Conservation (phyloP, 768 basidiomycete genomes). For the Cystofilobasidium macerans region DNA sequence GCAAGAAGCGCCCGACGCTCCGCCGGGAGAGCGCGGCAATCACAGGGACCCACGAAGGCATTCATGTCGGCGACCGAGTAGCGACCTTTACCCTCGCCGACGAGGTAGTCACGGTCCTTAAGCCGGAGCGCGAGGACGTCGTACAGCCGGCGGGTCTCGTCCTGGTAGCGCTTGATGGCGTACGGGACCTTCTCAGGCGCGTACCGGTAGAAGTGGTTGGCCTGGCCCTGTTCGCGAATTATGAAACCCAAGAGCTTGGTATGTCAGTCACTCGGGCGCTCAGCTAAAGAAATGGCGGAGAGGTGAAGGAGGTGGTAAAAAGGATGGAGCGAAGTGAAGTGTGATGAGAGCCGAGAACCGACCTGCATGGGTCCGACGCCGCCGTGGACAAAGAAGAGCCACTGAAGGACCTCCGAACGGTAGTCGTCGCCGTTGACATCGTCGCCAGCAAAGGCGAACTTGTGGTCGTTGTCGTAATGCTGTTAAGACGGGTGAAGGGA, state of each 20-base stretch:
- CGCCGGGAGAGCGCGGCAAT: not conserved
- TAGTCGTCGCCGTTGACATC: conserved; percentile 13
- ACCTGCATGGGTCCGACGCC: conserved; percentile 68
- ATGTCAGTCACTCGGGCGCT: too few species aligned
- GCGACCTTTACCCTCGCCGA: conserved; percentile 59
- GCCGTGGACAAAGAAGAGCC: conserved; percentile 24
- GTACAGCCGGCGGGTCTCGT: conserved; percentile 74
- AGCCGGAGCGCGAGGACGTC: conserved; percentile 71
- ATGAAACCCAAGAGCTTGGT: too few species aligned
- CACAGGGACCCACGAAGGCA: conserved; percentile 16
- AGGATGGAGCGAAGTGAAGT: too few species aligned
- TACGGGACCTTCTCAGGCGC: conserved; percentile 51
- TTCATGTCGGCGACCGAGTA: conserved; percentile 46
- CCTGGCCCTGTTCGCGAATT: not conserved
- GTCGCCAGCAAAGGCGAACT: conserved; percentile 42
- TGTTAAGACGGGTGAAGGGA: too few species aligned
- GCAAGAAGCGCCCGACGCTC: not conserved
- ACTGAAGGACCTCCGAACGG: conserved; percentile 15
- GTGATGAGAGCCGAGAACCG: not conserved
- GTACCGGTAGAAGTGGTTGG: conserved; percentile 51
- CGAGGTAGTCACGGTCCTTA: conserved; percentile 63
- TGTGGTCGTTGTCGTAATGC: conserved; percentile 59
- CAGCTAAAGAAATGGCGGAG: too few species aligned
- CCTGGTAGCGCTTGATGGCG: conserved; percentile 50
- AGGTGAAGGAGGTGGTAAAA: too few species aligned